phyloP scores from a whole-genome alignment of 345 rosid species.

The Aethionema arabicum region DNA sequence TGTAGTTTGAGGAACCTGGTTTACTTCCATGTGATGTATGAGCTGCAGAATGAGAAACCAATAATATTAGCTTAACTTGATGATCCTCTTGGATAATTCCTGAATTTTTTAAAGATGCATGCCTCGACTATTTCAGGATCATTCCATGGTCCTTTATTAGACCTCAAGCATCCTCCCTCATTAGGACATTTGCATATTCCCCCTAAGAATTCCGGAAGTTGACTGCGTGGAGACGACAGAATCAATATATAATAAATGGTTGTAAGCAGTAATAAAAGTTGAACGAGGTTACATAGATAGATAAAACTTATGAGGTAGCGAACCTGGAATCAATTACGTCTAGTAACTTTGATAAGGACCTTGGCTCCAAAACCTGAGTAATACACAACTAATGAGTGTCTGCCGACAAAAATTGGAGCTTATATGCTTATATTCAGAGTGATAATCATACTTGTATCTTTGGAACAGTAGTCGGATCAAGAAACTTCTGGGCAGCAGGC shows the following conservation, averaged over 20 bases:
- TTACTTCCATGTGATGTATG: constrained; percentile 55
- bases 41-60: constrained; percentile 42
- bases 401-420: neutral
- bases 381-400: constrained; percentile 23
- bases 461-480: constrained; percentile 72
- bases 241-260: neutral
- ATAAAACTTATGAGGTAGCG: neutral
- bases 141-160: constrained; percentile 95
- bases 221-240: constrained; percentile 45
- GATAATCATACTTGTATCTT: constrained; percentile 71
- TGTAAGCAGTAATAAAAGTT: neutral
- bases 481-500: constrained; percentile 95
- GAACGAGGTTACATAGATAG: neutral
- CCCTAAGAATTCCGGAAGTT: constrained; percentile 93
- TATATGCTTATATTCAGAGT: constrained; percentile 6
- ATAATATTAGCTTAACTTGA: constrained; percentile 14
- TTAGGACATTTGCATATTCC: constrained; percentile 76
- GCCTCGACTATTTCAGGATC: constrained; percentile 86
- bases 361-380: constrained; percentile 85
- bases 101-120: constrained; percentile 22
- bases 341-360: constrained; percentile 61
- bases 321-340: constrained; percentile 87
- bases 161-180: constrained; percentile 90
- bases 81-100: constrained; percentile 19
- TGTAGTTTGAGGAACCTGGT: constrained; percentile 48